Conservation (phyloP, 2,329 filamentous ascomycete genomes). For the Claviceps sp. region DNA sequence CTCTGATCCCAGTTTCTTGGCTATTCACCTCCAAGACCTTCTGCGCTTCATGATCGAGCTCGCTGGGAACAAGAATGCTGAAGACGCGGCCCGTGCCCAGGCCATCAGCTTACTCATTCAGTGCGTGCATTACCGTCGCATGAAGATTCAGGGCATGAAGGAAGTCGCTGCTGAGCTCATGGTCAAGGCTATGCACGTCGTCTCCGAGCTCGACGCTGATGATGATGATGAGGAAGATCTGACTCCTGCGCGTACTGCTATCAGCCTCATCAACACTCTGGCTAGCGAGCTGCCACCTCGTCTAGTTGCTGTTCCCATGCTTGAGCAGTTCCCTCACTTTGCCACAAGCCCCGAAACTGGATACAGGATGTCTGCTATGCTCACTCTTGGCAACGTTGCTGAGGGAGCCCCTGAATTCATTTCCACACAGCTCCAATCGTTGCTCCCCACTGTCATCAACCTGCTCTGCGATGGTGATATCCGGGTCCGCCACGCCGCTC, state of each 20-base stretch:
- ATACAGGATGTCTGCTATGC: constrained; percentile 78
- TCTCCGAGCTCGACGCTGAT: constrained; percentile 74
- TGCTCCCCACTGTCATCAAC: constrained; percentile 73
- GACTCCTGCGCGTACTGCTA: constrained; percentile 71
- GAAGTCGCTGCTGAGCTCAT: constrained; percentile 77
- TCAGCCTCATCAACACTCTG: constrained; percentile 80
- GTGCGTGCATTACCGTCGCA: constrained; percentile 78
- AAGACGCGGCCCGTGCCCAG: constrained; percentile 79
- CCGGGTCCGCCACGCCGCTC: constrained; percentile 72
- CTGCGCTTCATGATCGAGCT: constrained; percentile 90
- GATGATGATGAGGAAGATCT: constrained; percentile 62
- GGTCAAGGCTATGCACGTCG: constrained; percentile 74
- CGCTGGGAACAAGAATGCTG: constrained; percentile 58
- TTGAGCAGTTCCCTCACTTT: constrained; percentile 75
- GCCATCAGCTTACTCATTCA: constrained; percentile 91
- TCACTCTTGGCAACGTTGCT: constrained; percentile 85
- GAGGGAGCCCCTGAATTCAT: constrained; percentile 97
- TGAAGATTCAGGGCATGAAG: constrained; percentile 86
- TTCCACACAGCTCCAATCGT: constrained; percentile 74
- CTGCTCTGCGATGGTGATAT: constrained; percentile 75
- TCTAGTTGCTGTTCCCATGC: constrained; percentile 84
- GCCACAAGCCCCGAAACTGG: constrained; percentile 62
- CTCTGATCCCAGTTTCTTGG: constrained; percentile 75
- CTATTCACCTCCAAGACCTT: constrained; percentile 76
- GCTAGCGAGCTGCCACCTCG: constrained; percentile 80